Evolutionary conservation across 768 basidiomycete genomes (phyloP), one percentile per base, ranked within the genome.

Genomic region (Mycena capillaripes): DNA sequence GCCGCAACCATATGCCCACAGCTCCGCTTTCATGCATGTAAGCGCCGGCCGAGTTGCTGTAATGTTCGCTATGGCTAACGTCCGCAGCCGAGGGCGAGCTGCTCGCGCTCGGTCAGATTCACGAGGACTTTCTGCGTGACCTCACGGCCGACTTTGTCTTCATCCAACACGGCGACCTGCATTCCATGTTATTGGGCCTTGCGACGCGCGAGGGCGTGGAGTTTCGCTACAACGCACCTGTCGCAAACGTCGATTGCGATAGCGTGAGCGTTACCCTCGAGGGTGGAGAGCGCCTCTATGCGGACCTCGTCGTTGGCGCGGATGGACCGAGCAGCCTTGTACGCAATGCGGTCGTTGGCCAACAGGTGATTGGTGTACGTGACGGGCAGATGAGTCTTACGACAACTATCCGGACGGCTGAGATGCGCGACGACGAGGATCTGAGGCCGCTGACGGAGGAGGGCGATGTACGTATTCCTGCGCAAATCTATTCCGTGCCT

Each of bases 291-390:
- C 81, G 76, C 16, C 65, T 90, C 11, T 75, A 73, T 19, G 87
- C 86, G 19, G 89, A 92, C 76, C 79, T 91, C 32, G 80, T 92
- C 62, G 84, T 92, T 23, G 91, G 88, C 36, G 91, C 91, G 4
- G 91, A 92, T 77, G 91, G 92, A 8, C 82, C 81, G 50, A 77
- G 81, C 19, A 89, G 86, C 66, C 63, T 82, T 30, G 77, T 84
- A n/a, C 81, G 87, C 40, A 76, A 77, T 8, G 74, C 75, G 10
- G 80, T 85, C 8, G 75, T 80, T 17, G 81, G 79, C n/a, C 71
- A 78, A 25, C 57, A 73, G 48, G 59, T 78, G 48, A 67, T 65
- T n/a, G 79, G 78, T 73, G 78, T 58, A 27, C 71, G 59, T 32
- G 79, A 81, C 58, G 78, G 76, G 23, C 78, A 79, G 30, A 57